Conservation (phyloP, 2,329 filamentous ascomycete genomes). For the Monosporascus sp. region DNA sequence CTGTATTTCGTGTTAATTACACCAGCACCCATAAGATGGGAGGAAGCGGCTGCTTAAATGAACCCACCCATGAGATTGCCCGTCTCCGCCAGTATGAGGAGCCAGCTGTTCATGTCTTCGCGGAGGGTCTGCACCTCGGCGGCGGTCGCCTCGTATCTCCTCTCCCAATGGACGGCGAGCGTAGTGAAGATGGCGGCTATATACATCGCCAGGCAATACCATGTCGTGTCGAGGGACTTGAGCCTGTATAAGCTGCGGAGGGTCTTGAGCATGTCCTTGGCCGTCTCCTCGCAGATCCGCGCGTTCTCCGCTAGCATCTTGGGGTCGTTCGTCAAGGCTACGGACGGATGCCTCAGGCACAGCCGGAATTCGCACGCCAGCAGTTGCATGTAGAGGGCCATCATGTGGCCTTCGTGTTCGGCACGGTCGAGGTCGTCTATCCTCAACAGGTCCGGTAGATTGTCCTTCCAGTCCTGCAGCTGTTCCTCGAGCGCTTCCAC, state of each 20-base stretch:
- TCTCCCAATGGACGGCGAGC: constrained; percentile 64
- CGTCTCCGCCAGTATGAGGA: constrained; percentile 62
- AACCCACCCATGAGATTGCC: constrained; percentile 60
- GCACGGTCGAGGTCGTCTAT: constrained; percentile 35
- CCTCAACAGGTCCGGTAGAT: constrained; percentile 56
- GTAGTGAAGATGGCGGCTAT: constrained; percentile 68
- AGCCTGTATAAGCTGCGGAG: constrained; percentile 55
- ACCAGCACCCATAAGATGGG: not conserved
- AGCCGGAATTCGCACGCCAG: constrained; percentile 54
- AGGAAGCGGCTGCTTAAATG: not conserved
- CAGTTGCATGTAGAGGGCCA: constrained; percentile 48
- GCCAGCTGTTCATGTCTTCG: constrained; percentile 64
- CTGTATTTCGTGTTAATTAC: constrained; percentile 25
- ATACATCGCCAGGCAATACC: constrained; percentile 69
- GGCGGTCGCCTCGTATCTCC: constrained; percentile 52
- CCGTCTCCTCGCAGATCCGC: constrained; percentile 60
- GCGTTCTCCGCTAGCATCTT: constrained; percentile 56
- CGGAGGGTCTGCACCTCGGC: constrained; percentile 56
- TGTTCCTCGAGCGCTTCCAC: constrained; percentile 62
- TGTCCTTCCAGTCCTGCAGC: constrained; percentile 56
- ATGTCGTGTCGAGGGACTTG: constrained; percentile 70
- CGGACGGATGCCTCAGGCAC: constrained; percentile 56
- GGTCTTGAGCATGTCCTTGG: constrained; percentile 57
- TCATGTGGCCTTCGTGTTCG: constrained; percentile 39
- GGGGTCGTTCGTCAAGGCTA: constrained; percentile 49